Evolutionary conservation across 257 asterid species (phyloP).

Genomic region (Jacaranda copaia): DNA sequence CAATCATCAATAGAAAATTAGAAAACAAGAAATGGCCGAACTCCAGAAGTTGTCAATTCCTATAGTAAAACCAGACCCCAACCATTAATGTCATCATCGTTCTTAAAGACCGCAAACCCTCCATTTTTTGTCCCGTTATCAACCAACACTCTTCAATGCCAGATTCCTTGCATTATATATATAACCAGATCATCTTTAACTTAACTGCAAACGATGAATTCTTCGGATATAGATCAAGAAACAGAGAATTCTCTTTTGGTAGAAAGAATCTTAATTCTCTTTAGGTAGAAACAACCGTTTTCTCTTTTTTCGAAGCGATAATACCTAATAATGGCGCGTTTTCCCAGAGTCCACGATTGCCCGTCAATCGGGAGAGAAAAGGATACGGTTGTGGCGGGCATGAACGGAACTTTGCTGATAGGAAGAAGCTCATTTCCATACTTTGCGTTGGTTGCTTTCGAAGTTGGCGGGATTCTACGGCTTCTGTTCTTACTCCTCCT

Average conservation of each 20-base stretch:
- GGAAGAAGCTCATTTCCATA: conserved; percentile 69
- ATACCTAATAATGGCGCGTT: conserved; percentile 34
- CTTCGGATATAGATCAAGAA: too few relatives aligned
- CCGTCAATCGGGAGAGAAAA: conserved; percentile 58
- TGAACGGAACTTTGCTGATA: conserved; percentile 67
- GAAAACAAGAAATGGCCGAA: conserved; percentile 22
- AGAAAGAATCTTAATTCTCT: neutral
- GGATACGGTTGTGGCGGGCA: conserved; percentile 65
- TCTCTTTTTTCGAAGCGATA: neutral
- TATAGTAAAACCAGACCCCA: conserved; percentile 17
- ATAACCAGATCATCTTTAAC: neutral
- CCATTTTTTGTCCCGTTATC: conserved; percentile 32
- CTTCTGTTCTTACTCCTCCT: conserved; percentile 54
- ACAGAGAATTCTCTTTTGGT: neutral
- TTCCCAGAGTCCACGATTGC: conserved; percentile 58
- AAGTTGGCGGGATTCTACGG: conserved; percentile 56
- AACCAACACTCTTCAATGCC: conserved; percentile 32
- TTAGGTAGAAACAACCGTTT: neutral
- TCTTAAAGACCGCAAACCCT: conserved; percentile 16
- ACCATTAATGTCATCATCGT: conserved; percentile 16
- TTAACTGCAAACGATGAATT: too few relatives aligned
- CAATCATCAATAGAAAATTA: neutral
- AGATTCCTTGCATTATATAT: conserved; percentile 12
- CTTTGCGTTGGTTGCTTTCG: conserved; percentile 62
- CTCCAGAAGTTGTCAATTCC: conserved; percentile 24